phyloP scores from a whole-genome alignment of 2,329 filamentous ascomycete species.

The Colletotrichum siamense region DNA sequence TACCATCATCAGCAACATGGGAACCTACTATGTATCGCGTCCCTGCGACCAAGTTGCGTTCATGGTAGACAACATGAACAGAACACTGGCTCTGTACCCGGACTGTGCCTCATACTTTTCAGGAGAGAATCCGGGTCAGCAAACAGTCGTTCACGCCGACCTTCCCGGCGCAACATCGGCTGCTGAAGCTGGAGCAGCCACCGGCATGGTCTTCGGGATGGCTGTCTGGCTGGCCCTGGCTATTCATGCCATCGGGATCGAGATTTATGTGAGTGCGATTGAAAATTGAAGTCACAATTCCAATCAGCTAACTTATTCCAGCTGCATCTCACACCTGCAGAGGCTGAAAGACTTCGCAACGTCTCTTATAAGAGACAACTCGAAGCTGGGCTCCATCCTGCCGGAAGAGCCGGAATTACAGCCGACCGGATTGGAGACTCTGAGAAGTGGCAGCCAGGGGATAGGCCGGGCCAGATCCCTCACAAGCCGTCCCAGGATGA shows the following conservation, averaged over 20 bases:
- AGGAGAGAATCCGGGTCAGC: constrained; percentile 28
- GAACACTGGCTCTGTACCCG: constrained; percentile 42
- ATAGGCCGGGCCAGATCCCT: neutral
- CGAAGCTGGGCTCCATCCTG: constrained; percentile 52
- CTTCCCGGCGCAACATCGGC: constrained; percentile 28
- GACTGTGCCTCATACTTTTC: constrained; percentile 44
- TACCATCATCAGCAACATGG: constrained; percentile 33
- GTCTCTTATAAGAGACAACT: constrained; percentile 60
- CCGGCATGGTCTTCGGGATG: constrained; percentile 54
- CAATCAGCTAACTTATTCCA: constrained; percentile 25
- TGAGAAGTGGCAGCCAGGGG: constrained; percentile 1
- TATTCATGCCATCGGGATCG: constrained; percentile 17
- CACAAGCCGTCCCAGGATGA: neutral
- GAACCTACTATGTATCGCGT: constrained; percentile 32
- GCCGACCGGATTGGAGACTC: constrained; percentile 45
- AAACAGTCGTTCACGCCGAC: constrained; percentile 35
- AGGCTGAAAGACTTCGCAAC: constrained; percentile 53
- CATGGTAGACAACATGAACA: constrained; percentile 31
- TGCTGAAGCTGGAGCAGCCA: constrained; percentile 39
- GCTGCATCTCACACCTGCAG: constrained; percentile 54
- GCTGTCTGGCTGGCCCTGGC: constrained; percentile 45
- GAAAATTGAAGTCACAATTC: neutral
- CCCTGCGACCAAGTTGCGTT: constrained; percentile 54
- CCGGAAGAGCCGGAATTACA: constrained; percentile 49
- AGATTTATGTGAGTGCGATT: constrained; percentile 29